A percentile compares a stretch with the other conserved stretches of the same genome.
Evolutionary conservation across 1,139 yeast genomes (phyloP).

Genomic region (Zygoascus sp.): DNA sequence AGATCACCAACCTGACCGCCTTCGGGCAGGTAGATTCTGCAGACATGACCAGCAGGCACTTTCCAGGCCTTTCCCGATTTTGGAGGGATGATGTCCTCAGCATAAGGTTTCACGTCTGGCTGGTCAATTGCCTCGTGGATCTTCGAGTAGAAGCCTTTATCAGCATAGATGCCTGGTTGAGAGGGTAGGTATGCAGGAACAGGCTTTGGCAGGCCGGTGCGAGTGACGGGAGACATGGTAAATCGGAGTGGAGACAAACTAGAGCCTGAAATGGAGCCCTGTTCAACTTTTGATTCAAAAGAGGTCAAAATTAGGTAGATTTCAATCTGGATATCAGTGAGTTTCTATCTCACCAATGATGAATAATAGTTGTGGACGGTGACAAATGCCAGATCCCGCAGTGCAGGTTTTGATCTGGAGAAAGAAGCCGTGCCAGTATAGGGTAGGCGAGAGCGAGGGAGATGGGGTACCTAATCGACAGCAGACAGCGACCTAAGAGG

Average conservation of each 20-base stretch:
- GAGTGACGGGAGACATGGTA: constrained; percentile 6
- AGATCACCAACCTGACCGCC: constrained; percentile 71
- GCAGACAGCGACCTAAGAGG: background rate
- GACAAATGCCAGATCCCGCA: too few species aligned
- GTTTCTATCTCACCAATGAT: too few species aligned
- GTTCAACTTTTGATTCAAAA: too few species aligned
- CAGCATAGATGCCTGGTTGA: constrained; percentile 46
- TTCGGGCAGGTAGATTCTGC: constrained; percentile 58
- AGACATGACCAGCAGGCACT: constrained; percentile 55
- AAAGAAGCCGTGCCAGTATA: too few species aligned
- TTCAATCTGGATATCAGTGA: background rate
- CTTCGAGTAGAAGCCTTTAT: constrained; percentile 42
- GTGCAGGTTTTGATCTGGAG: too few species aligned
- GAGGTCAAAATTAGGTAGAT: background rate
- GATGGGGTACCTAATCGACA: background rate
- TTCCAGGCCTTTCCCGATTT: constrained; percentile 58
- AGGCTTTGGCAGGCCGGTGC: constrained; percentile 34
- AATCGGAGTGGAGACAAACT: background rate
- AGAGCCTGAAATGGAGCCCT: too few species aligned
- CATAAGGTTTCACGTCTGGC: constrained; percentile 39
- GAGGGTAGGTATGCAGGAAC: constrained; percentile 55
- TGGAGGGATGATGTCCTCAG: constrained; percentile 44
- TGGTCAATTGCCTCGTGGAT: constrained; percentile 44
- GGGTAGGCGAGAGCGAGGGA: background rate
- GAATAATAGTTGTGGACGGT: too few species aligned